phyloP scores from a whole-genome alignment of 1,284 basidiomycete genomes.

The Cutaneotrichosporon sp. region DNA sequence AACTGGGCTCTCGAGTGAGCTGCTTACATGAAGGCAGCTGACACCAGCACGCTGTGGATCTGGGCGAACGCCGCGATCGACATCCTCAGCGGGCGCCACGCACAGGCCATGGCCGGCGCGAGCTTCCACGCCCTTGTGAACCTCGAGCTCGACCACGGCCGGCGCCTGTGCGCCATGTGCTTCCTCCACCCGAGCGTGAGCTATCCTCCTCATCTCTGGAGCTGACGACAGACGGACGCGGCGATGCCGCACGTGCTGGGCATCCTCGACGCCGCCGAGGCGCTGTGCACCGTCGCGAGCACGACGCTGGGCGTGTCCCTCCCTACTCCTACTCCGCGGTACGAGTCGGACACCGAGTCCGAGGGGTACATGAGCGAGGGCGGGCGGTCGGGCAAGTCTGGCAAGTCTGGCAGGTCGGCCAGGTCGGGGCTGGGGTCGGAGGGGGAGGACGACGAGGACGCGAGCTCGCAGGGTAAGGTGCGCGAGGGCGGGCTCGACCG shows the following conservation, averaged over 20 bases:
- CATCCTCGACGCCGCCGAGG: constrained; percentile 70
- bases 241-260: constrained; percentile 60
- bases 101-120: constrained; percentile 60
- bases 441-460: not conserved
- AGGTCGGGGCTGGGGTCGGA: not conserved
- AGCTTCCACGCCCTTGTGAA: constrained; percentile 76
- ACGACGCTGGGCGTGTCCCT: constrained; percentile 5
- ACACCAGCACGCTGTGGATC: constrained; percentile 64
- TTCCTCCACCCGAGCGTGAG: constrained; percentile 66
- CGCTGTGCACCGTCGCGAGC: constrained; percentile 58
- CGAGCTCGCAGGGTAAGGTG: not conserved
- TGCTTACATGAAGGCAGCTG: constrained; percentile 1
- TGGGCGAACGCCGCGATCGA: constrained; percentile 69
- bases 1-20: constrained; percentile 82
- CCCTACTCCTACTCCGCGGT: not conserved
- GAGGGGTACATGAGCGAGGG: not conserved
- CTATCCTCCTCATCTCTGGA: too few relatives aligned
- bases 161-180: constrained; percentile 65
- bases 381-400: too few relatives aligned
- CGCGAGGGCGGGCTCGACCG: constrained; percentile 57
- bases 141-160: constrained; percentile 67
- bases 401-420: too few relatives aligned
- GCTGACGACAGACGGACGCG: constrained; percentile 65
- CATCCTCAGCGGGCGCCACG: constrained; percentile 32
- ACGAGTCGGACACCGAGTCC: constrained; percentile 6